A percentile compares a stretch with the other conserved stretches of the same genome.
Evolutionary conservation across 2,329 filamentous ascomycete species (phyloP).

Genomic region (Ascochyta pisi): DNA sequence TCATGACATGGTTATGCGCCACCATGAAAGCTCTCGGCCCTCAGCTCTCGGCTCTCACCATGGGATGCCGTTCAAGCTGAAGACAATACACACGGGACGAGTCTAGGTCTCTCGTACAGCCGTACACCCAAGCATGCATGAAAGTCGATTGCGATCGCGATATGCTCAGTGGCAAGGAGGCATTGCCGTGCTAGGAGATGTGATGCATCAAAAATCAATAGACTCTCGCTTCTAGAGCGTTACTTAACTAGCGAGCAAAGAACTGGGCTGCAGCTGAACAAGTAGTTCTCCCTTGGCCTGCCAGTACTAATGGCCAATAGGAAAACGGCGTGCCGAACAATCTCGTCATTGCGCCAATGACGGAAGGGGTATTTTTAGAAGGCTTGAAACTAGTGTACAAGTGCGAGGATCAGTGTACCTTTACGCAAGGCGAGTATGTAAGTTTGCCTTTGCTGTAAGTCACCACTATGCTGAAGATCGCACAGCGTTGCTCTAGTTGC

Average conservation of each 20-base stretch:
- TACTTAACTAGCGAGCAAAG: neutral
- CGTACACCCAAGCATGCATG: neutral
- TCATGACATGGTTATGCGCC: neutral
- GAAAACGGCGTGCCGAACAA: neutral
- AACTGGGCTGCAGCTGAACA: neutral
- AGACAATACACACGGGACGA: neutral
- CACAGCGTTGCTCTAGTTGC: neutral
- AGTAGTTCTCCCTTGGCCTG: neutral
- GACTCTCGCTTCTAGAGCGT: neutral
- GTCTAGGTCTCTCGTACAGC: neutral
- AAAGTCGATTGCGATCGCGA: neutral
- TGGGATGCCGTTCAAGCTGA: neutral
- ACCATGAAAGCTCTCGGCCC: neutral
- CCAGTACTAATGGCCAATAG: neutral
- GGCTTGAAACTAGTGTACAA: neutral
- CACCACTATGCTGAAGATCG: neutral
- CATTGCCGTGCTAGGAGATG: neutral
- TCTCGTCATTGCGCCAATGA: slow-evolving; percentile 3
- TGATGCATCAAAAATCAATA: neutral
- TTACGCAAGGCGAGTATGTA: neutral
- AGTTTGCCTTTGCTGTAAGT: neutral
- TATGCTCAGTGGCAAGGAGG: neutral
- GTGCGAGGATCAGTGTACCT: neutral
- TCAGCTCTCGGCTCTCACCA: neutral
- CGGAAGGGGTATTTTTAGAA: neutral